Base-by-base conservation (phyloP, 208 protist genomes). In the Trypanosoma scelopori region DNA sequence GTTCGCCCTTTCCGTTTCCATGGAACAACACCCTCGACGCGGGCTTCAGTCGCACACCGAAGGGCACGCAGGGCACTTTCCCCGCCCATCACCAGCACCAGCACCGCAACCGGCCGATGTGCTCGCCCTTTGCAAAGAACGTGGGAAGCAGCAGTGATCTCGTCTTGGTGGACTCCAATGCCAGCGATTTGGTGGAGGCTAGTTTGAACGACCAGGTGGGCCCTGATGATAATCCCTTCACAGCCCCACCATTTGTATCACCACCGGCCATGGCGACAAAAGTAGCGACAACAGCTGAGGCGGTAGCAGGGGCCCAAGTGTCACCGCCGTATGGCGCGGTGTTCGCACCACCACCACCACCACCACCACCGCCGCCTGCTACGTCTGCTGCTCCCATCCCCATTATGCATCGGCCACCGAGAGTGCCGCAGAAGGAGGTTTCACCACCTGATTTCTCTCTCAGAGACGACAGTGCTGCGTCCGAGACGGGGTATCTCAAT, bases 351-450 rank as follows among this genome's bases (percentile, higher is more conserved):
- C n/a, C n/a, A n/a, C n/a, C n/a, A n/a, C n/a, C n/a, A n/a, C n/a
- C n/a, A n/a, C n/a, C n/a, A n/a, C n/a, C 16, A 42, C 28, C 2
- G 32, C 12, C n/a, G 5, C 1, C 27, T n/a, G 3, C 23, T 25
- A 11, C 12, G 1, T n/a, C 5, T 37, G 49, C 32, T 6, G 57
- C 67, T 16, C 67, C 67, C 16, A 27, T 72, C 37, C 58, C 37
- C 16, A 65, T 58, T 35, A 65, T 72, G 67, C 67, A 43, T 35
- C 11, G 67, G 9, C 67, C 67, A 27, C 67, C 67, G 30, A 47
- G 50, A 9, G 67, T 65, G 25, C 67, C 67, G 32, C 48, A 35
- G 20, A 27, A 30, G 49, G 57, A 32, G 15, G 11, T 39, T 45
- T 22, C 43, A 30, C 20, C 39, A 13, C 27, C 58, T 1, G 9